Base-by-base conservation (phyloP, 805 yeast species). In the Myxozyma nipponensis region DNA sequence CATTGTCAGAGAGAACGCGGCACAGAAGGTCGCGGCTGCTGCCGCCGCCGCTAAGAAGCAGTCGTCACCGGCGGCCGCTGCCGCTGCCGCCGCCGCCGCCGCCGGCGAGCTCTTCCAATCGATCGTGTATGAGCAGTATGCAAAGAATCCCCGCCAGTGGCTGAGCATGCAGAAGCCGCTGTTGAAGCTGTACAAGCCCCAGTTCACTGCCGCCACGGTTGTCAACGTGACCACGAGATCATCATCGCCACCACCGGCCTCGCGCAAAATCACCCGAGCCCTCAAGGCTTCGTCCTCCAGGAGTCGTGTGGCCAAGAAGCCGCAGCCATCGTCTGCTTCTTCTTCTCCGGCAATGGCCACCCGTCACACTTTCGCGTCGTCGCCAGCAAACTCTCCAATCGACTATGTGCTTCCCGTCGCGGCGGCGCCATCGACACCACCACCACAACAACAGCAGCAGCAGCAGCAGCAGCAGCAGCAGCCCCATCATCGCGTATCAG, bases 61-160 rank as follows among this genome's bases (percentile, higher is more conserved):
- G n/a, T 1, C 37, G 17, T 1, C 28, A 6, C 13, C 50, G 17
- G 15, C 25, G n/a, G 24, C 49, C 4, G 30, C 46, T 10, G 15
- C 42, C 13, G n/a, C 25, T 18, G 36, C 40, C 42, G 13, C 9
- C 17, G 46, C 43, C 43, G 6, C 5, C 42, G 23, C 25, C n/a
- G n/a, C n/a, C n/a, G n/a, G n/a, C n/a, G n/a, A n/a, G n/a, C 47
- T 39, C 44, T 47, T 54, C 24, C 36, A 44, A 37, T 26, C 49
- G 17, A 39, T 26, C 36, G 57, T 53, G 24, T 54, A 43, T 22
- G 39, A 45, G 38, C 49, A 47, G 36, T 54, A 50, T 38, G 22
- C 56, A 3, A 38, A 40, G 47, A 25, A 36, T 4, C 57, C 57
- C 15, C 50, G 48, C 10, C 54, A 48, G 24, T 52, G 57, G 57